A percentile compares a stretch with the other conserved stretches of the same genome.
Evolutionary conservation across 495 filamentous ascomycete genomes (phyloP).

Genomic region (Bathelium albidoporum): DNA sequence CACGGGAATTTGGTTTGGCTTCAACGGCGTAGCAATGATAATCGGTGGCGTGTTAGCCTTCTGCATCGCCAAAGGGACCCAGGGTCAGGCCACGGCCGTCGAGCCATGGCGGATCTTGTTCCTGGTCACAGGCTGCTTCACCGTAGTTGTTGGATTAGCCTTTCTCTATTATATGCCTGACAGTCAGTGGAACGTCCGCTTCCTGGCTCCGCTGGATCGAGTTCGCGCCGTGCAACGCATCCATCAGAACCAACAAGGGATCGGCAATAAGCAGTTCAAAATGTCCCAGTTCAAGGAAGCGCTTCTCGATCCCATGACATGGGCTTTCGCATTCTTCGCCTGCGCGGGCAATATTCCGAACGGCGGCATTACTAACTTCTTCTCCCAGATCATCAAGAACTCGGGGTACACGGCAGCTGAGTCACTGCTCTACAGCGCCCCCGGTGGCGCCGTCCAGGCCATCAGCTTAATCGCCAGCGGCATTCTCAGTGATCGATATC

Average conservation of each 20-base stretch:
- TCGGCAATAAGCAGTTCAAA: conserved; percentile 34
- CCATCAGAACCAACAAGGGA: conserved; percentile 28
- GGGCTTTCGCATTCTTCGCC: conserved; percentile 55
- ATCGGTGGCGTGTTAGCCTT: conserved; percentile 51
- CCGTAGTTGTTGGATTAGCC: conserved; percentile 43
- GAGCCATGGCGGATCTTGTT: conserved; percentile 61
- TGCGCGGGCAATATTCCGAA: conserved; percentile 50
- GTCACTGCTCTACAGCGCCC: conserved; percentile 55
- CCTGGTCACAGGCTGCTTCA: conserved; percentile 54
- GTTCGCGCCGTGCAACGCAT: conserved; percentile 31
- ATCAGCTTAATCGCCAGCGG: conserved; percentile 49
- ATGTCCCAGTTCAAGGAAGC: conserved; percentile 32
- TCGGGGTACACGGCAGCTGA: conserved; percentile 50
- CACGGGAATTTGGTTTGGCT: conserved; percentile 40
- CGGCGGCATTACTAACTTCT: conserved; percentile 62
- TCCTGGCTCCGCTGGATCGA: conserved; percentile 54
- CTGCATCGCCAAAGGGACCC: conserved; percentile 50
- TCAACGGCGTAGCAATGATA: conserved; percentile 41
- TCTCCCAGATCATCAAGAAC: conserved; percentile 52
- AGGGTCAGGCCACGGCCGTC: conserved; percentile 43
- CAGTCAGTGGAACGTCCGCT: conserved; percentile 57
- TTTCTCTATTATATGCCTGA: conserved; percentile 59
- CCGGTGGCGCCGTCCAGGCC: conserved; percentile 57
- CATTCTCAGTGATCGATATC: conserved; percentile 47
- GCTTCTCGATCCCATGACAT: conserved; percentile 32